These are phyloP conservation scores for Phytophthora cactorum DNA, from an alignment of 352 stramenopile species.

Conservation along the genomic window DNA sequence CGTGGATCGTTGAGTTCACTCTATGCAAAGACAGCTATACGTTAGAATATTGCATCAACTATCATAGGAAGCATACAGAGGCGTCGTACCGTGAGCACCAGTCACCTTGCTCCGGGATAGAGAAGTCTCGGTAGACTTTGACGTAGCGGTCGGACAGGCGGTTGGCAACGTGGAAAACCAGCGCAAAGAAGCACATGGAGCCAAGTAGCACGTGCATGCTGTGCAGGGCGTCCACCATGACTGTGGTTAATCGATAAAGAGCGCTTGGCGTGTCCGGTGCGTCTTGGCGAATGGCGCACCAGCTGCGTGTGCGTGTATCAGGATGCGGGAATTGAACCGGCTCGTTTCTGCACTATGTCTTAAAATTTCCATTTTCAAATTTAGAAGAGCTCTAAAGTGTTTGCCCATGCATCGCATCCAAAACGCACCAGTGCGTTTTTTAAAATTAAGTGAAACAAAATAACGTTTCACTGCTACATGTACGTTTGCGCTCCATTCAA, in stretches of 20 bases:
- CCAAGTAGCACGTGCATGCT: slow-evolving; percentile 55
- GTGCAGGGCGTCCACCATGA: slow-evolving; percentile 26
- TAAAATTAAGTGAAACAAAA: no score
- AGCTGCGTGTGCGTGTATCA: slow-evolving; percentile 23
- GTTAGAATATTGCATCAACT: slow-evolving; percentile 7
- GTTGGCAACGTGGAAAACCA: slow-evolving; percentile 58
- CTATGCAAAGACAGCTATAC: slow-evolving; percentile 30
- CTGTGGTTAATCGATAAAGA: background rate
- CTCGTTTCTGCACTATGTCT: slow-evolving; percentile 6
- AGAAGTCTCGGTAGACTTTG: slow-evolving; percentile 76
- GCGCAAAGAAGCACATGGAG: slow-evolving; percentile 64
- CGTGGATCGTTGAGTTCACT: slow-evolving; percentile 84
- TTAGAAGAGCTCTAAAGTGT: slow-evolving; percentile 5
- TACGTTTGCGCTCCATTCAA: no score
- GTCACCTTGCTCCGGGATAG: slow-evolving; percentile 69
- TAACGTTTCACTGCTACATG: no score
- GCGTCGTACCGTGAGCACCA: slow-evolving; percentile 76
- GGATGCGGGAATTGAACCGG: slow-evolving; percentile 16
- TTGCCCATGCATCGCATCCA: no score
- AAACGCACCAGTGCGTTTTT: no score
- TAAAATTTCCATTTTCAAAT: slow-evolving; percentile 9
- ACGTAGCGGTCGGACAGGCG: slow-evolving; percentile 63
- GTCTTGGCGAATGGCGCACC: slow-evolving; percentile 20
- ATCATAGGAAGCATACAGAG: background rate
- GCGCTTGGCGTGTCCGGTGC: background rate